phyloP scores from a whole-genome alignment of 2,329 filamentous ascomycete species.

The Fusarium penzigii region DNA sequence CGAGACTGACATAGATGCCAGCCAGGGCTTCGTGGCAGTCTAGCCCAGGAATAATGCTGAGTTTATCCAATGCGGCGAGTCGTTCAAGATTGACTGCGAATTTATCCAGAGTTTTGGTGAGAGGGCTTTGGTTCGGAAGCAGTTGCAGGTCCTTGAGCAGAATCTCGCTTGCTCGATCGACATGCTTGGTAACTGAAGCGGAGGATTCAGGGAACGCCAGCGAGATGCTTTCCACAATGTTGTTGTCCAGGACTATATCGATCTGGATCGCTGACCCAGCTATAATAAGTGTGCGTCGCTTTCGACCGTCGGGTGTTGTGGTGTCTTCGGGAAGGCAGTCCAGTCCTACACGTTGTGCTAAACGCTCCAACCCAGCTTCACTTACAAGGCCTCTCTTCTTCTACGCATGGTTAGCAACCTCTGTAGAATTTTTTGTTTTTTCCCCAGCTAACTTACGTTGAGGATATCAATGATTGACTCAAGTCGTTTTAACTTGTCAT shows the following conservation, averaged over 20 bases:
- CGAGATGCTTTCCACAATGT: slow-evolving; percentile 62
- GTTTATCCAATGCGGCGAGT: slow-evolving; percentile 68
- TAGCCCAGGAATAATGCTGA: slow-evolving; percentile 67
- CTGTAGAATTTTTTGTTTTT: not conserved
- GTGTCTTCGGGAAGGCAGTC: slow-evolving; percentile 62
- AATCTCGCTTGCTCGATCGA: slow-evolving; percentile 63
- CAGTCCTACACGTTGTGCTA: slow-evolving; percentile 68
- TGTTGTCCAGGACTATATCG: slow-evolving; percentile 62
- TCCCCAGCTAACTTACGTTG: slow-evolving; percentile 43
- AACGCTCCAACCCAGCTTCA: slow-evolving; percentile 71
- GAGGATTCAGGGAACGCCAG: slow-evolving; percentile 63
- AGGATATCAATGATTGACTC: slow-evolving; percentile 53
- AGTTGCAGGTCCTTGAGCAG: slow-evolving; percentile 66
- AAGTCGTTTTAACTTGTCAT: slow-evolving; percentile 57
- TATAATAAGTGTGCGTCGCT: slow-evolving; percentile 58
- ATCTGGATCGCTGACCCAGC: slow-evolving; percentile 62
- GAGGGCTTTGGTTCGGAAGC: slow-evolving; percentile 57
- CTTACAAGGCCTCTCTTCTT: slow-evolving; percentile 65
- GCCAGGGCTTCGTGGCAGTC: slow-evolving; percentile 78
- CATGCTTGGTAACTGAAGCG: slow-evolving; percentile 59
- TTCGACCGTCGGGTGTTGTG: slow-evolving; percentile 47
- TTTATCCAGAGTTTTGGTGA: slow-evolving; percentile 69
- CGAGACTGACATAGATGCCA: slow-evolving; percentile 70
- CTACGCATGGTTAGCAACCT: slow-evolving; percentile 20
- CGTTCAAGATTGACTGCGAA: slow-evolving; percentile 74